These are phyloP conservation scores for Tilletiopsis washingtonensis DNA, from an alignment of 1,284 basidiomycete species.

Conservation along the genomic window DNA sequence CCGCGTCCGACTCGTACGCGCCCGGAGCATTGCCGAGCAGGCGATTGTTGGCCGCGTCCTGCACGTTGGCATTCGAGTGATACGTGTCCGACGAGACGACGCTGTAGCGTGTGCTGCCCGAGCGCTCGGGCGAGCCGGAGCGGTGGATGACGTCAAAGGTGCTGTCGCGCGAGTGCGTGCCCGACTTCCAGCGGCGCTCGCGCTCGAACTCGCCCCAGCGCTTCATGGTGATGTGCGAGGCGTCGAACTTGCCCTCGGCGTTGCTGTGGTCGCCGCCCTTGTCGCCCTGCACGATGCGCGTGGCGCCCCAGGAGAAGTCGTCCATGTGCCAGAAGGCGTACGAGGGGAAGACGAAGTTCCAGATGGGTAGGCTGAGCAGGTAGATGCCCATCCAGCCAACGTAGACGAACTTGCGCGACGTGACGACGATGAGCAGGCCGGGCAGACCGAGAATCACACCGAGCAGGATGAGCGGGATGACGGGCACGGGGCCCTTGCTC, in stretches of 20 bases:
- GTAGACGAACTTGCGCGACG: constrained; percentile 49
- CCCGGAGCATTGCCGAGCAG: background rate
- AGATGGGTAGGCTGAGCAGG: constrained; percentile 49
- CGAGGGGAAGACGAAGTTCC: constrained; percentile 49
- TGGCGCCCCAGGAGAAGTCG: constrained; percentile 50
- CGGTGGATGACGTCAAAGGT: constrained; percentile 53
- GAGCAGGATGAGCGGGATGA: constrained; percentile 42
- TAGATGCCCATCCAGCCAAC: constrained; percentile 52
- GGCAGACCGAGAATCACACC: constrained; percentile 51
- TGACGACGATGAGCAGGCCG: constrained; percentile 50
- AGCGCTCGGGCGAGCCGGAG: constrained; percentile 32
- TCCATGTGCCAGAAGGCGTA: constrained; percentile 50
- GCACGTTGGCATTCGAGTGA: constrained; percentile 27
- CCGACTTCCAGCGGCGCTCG: constrained; percentile 84
- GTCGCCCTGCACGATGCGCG: constrained; percentile 47
- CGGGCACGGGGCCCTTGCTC: constrained; percentile 13
- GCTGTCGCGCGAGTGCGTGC: constrained; percentile 74
- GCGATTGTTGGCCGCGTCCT: constrained; percentile 10
- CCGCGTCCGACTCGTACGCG: constrained; percentile 19
- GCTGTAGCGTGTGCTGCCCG: constrained; percentile 33
- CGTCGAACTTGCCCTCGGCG: constrained; percentile 80
- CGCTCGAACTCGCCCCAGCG: constrained; percentile 97
- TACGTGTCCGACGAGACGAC: constrained; percentile 32
- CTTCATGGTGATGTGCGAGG: constrained; percentile 95
- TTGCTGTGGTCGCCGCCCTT: constrained; percentile 38